These are phyloP conservation scores for Naganishia vishniacii DNA, from an alignment of 768 basidiomycete species.

Conservation along the genomic window DNA sequence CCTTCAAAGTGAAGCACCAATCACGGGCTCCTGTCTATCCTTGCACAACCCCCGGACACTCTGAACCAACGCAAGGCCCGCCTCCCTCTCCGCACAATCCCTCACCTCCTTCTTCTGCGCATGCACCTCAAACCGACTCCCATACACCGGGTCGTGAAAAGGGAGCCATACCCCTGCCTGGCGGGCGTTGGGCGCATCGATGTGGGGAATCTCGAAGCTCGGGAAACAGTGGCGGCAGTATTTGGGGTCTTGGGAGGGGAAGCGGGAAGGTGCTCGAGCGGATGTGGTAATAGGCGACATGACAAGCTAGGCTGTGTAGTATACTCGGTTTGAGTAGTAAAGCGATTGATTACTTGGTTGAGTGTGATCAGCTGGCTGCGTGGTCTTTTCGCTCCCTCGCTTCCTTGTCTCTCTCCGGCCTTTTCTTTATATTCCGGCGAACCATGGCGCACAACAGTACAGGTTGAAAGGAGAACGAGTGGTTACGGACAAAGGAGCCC, in stretches of 20 bases:
- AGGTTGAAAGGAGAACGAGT: too few species aligned
- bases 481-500: too few species aligned
- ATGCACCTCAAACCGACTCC: not conserved
- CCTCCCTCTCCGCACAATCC: constrained; percentile 4
- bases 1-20: not conserved
- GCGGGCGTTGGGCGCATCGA: constrained; percentile 19
- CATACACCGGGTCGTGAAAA: not conserved
- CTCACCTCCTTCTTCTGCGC: not conserved
- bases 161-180: constrained; percentile 7
- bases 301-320: too few species aligned
- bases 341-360: too few species aligned
- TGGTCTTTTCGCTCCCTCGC: too few species aligned
- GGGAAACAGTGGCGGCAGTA: constrained; percentile 22
- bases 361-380: too few species aligned
- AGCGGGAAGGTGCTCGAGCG: not conserved
- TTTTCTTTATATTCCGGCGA: too few species aligned
- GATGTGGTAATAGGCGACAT: too few species aligned
- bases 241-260: constrained; percentile 8
- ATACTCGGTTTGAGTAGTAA: too few species aligned
- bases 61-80: not conserved
- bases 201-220: constrained; percentile 18
- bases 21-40: not conserved
- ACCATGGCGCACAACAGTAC: too few species aligned
- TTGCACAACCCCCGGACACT: not conserved
- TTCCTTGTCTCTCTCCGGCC: too few species aligned